Conservation (phyloP, 2,329 filamentous ascomycete species). For the Phialophora verrucosa region DNA sequence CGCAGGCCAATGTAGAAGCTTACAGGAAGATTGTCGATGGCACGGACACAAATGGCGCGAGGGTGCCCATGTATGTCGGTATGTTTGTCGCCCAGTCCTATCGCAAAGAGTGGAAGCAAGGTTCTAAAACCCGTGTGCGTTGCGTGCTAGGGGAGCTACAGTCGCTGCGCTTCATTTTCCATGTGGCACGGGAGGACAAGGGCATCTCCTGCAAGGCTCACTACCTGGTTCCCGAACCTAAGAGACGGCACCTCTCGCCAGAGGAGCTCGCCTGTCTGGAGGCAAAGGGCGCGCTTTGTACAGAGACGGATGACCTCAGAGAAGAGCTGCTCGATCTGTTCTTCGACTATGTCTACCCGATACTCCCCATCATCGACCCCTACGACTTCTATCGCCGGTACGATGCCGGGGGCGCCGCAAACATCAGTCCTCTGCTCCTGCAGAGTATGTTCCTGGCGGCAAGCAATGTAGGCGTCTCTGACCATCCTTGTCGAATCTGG, state of each 20-base stretch:
- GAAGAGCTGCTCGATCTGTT: constrained; percentile 23
- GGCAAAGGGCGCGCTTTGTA: constrained; percentile 22
- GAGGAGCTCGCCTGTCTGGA: constrained; percentile 21
- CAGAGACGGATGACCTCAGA: constrained; percentile 18
- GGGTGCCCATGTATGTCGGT: constrained; percentile 19
- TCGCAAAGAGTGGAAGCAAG: neutral
- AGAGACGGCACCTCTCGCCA: constrained; percentile 9
- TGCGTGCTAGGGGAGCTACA: constrained; percentile 20
- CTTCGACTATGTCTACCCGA: constrained; percentile 26
- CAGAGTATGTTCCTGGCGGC: constrained; percentile 51
- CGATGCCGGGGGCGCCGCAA: constrained; percentile 11
- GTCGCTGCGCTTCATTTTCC: constrained; percentile 26
- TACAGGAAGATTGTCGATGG: constrained; percentile 21
- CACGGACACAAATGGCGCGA: constrained; percentile 2
- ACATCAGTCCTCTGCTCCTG: constrained; percentile 42
- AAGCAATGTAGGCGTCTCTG: constrained; percentile 41
- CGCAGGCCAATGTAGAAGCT: constrained; percentile 13
- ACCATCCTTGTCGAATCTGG: neutral
- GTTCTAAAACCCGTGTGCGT: neutral
- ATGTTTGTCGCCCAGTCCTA: neutral
- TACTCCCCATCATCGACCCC: constrained; percentile 24
- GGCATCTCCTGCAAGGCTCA: constrained; percentile 21
- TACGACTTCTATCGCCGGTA: constrained; percentile 22
- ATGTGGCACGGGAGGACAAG: constrained; percentile 18
- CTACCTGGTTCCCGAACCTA: constrained; percentile 19